These are phyloP conservation scores for Verticillium zaregamsianum DNA, from an alignment of 2,329 filamentous ascomycete species.

Conservation along the genomic window DNA sequence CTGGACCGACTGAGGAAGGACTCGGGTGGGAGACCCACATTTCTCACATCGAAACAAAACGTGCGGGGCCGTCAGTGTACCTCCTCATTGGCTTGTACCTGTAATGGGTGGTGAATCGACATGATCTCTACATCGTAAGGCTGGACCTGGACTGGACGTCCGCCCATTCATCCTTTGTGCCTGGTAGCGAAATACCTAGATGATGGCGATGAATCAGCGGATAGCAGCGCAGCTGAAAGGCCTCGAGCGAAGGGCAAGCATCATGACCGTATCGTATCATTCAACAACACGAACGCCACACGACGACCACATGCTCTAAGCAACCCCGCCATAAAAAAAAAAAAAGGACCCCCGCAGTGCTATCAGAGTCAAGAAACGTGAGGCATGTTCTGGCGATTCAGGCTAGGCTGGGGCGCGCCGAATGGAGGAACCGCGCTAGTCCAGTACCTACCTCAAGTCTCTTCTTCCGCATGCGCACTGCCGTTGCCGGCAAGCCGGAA, in stretches of 20 bases:
- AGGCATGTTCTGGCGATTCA: neutral
- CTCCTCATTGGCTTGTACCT: neutral
- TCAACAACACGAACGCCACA: no score
- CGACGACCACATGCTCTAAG: no score
- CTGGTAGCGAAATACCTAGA: no score
- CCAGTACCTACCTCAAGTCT: neutral
- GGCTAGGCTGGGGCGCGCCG: neutral
- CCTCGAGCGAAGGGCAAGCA: no score
- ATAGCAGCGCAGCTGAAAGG: no score
- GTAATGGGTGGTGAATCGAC: neutral
- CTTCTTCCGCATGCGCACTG: neutral
- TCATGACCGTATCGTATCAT: no score
- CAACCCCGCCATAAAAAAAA: no score
- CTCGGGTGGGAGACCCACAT: neutral
- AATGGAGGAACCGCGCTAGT: neutral
- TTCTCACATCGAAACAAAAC: neutral
- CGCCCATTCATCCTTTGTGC: no score
- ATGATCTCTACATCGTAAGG: neutral
- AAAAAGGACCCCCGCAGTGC: neutral
- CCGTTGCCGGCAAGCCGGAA: neutral
- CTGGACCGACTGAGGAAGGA: neutral
- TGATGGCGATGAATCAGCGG: no score
- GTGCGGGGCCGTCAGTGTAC: neutral
- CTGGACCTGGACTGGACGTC: neutral
- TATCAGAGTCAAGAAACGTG: neutral